Evolutionary conservation across 2,329 filamentous ascomycete species (phyloP), one percentile per base, ranked within the genome.

Genomic region (Phyllosticta ampelicida): DNA sequence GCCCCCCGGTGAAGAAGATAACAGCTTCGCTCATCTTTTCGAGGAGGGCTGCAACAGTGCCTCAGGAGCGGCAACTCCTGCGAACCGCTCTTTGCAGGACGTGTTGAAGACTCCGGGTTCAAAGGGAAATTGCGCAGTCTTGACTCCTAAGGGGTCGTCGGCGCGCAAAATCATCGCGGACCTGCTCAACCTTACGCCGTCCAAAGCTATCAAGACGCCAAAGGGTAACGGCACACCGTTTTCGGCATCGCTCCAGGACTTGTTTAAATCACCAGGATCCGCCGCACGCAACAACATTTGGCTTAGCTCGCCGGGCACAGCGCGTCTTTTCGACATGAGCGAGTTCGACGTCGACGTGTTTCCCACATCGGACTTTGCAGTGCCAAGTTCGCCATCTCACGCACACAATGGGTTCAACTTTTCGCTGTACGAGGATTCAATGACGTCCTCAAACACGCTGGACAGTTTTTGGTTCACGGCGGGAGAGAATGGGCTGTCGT

Each of bases 21-120:
- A 85, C 61, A 78, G 80, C 36, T 70, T 87, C 5, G 80, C 83
- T 48, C 77, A 80, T 54, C 77, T 94, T 4, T 91, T 94, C 65
- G 84, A 85, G 59, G 79, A 86, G 75, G 66, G 80, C 71, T 61
- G 74, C 2, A 64, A 29, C 6, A 54, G 80, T 71, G 61, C 77
- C 3, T 81, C 78, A 61, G 77, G 77, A 60, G 80, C 79, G 79
- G 77, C 67, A 73, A 75, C 59, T 70, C 74, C 82, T 1, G 80
- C 78, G n/a, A 77, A 76, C n/a, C 30, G 80, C 80, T 67, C 85
- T 62, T 62, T 75, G 64, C 62, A 71, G 59, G 65, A 78, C 36
- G 63, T 76, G n/a, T 67, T 77, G 44, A 76, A 75, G 60, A 78
- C 75, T 0, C 75, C 76, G 13, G 77, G 72, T 9, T 68, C 70